Conservation (phyloP, 179 eudicot genomes). For the Vitellaria paradoxa region DNA sequence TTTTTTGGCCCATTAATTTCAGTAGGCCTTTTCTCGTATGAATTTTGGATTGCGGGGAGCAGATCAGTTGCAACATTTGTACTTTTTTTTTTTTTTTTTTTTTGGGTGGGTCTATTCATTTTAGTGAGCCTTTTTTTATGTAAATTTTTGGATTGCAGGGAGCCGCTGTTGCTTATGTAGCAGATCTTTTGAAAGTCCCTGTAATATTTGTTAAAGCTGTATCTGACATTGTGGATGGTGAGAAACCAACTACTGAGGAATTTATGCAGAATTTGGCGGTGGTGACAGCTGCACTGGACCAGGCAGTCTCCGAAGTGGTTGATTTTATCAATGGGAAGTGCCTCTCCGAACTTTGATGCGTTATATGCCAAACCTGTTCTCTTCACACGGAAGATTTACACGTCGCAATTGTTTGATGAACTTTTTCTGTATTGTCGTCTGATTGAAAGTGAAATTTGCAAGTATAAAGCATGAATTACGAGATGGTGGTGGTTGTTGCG, state of each 20-base stretch:
- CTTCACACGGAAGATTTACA: background rate
- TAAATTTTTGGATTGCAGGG: conserved; percentile 53
- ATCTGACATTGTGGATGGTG: conserved; percentile 92
- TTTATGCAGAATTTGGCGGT: conserved; percentile 70
- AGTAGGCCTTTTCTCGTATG: too few relatives aligned
- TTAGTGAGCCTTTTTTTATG: background rate
- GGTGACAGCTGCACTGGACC: conserved; percentile 73
- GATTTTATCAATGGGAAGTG: conserved; percentile 77
- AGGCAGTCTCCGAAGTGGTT: conserved; percentile 55
- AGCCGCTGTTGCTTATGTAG: conserved; percentile 92
- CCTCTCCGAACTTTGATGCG: conserved; percentile 57
- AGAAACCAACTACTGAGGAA: conserved; percentile 88
- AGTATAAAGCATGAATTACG: background rate
- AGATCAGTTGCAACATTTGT: too few relatives aligned
- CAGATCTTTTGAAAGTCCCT: conserved; percentile 82
- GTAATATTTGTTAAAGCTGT: conserved; percentile 82
- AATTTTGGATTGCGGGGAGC: too few relatives aligned
- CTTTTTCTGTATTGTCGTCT: background rate
- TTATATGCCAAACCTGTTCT: background rate
- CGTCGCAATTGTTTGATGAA: background rate
- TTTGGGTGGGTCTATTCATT: background rate
- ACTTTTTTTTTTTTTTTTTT: too few relatives aligned
- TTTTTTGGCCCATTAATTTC: background rate
- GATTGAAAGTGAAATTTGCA: background rate
- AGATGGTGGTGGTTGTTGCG: too few relatives aligned